These are phyloP conservation scores for Talaromyces liani DNA, from an alignment of 495 filamentous ascomycete species.

Conservation along the genomic window DNA sequence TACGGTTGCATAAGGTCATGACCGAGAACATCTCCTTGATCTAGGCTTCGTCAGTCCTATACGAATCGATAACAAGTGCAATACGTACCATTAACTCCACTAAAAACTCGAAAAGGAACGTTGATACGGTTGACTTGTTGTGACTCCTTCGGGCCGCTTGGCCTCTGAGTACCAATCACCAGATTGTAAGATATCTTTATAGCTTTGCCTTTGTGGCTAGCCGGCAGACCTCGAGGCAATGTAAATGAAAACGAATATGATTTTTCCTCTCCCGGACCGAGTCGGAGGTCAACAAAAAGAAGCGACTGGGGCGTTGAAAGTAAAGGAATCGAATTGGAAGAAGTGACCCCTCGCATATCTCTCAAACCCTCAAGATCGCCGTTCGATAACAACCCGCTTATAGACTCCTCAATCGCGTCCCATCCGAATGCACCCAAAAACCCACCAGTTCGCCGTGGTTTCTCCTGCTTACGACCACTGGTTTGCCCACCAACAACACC, in stretches of 20 bases:
- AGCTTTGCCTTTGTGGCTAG: slow-evolving; percentile 83
- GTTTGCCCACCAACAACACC: slow-evolving; percentile 67
- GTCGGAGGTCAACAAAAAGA: slow-evolving; percentile 84
- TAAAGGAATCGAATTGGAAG: slow-evolving; percentile 75
- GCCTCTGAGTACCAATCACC: slow-evolving; percentile 84
- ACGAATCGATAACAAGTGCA: not conserved
- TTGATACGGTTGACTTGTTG: slow-evolving; percentile 85
- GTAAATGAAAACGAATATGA: slow-evolving; percentile 80
- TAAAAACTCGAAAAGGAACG: slow-evolving; percentile 89
- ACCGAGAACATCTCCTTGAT: slow-evolving; percentile 56
- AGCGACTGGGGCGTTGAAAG: slow-evolving; percentile 95
- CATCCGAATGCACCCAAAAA: slow-evolving; percentile 81
- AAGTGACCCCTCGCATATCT: slow-evolving; percentile 81
- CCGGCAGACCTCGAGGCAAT: slow-evolving; percentile 78
- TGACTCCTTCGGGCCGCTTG: slow-evolving; percentile 66
- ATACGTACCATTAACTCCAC: slow-evolving; percentile 67
- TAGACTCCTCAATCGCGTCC: slow-evolving; percentile 80
- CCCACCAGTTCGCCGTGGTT: slow-evolving; percentile 66
- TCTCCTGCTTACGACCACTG: slow-evolving; percentile 36
- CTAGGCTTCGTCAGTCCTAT: slow-evolving; percentile 22
- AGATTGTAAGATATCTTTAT: slow-evolving; percentile 92
- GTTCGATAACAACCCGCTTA: slow-evolving; percentile 77
- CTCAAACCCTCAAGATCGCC: slow-evolving; percentile 86
- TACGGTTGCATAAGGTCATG: slow-evolving; percentile 94
- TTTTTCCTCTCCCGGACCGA: slow-evolving; percentile 83